Base-by-base conservation (phyloP, 2,329 filamentous ascomycete species). In the Colletotrichum gloeosporioides region DNA sequence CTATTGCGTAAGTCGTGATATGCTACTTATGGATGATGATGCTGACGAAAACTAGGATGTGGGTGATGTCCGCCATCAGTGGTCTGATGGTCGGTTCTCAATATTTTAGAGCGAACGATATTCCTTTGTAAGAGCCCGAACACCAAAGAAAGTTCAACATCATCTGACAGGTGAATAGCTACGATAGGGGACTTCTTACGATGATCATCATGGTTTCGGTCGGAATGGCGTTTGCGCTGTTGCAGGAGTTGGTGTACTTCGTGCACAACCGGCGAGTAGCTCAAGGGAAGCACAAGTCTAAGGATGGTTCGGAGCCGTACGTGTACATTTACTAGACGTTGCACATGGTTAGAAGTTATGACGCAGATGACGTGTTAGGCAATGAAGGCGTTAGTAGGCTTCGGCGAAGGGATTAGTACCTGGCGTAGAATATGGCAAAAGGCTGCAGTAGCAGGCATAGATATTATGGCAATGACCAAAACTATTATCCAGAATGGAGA, bases 71-170 rank as follows among this genome's bases (percentile, higher is more conserved):
- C n/a, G 87, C 88, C 4, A 89, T 88, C 9, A 85, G 81, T 15
- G 88, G 89, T 1, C 76, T 90, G 69, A 89, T 90, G 88, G 86
- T 86, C 1, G 88, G 89, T 1, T 87, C 88, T 10, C 88, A 89
- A 77, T 89, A 89, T 49, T 90, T 89, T 70, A 84, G 85, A 27
- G 83, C 79, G 2, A 79, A 82, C 13, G 87, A 89, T 77, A 79
- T 83, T 22, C 86, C 88, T 4, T 85, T 87, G 80, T 85, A 80
- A 78, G 82, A 81, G 27, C 10, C 18, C 49, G 12, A 8, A 22
- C 34, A 18, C 22, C 29, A 32, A 13, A 16, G 12, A 22, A 36
- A 16, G 32, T n/a, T 31, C 22, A 27, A 8, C 22, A 12, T 39
- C 4, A 71, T n/a, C 77, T 66, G 36, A 68, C 16, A 32, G 18